Evolutionary conservation across 495 filamentous ascomycete genomes (phyloP).

Genomic region (Saxophila tyrrhenica): DNA sequence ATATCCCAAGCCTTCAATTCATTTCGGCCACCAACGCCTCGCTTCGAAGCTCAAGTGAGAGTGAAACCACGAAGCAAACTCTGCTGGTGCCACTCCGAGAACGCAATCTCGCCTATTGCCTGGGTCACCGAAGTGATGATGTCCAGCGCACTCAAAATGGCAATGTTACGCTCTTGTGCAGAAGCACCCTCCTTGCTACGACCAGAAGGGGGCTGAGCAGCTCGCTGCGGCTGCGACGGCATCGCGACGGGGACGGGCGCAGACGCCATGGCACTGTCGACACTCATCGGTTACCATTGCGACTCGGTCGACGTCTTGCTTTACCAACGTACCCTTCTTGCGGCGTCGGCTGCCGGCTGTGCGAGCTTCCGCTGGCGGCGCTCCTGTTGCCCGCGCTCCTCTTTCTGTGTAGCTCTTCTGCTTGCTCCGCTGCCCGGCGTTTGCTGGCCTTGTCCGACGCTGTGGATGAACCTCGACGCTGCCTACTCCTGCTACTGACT

Average conservation of each 20-base stretch:
- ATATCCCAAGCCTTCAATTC: not conserved
- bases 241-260: not conserved
- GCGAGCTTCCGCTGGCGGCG: not conserved
- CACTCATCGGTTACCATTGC: constrained; percentile 9
- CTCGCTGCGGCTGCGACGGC: not conserved
- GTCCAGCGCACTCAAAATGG: constrained; percentile 8
- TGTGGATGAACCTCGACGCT: not conserved
- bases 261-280: not conserved
- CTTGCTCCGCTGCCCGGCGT: constrained; percentile 8
- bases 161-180: constrained; percentile 6
- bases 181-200: not conserved
- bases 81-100: not conserved
- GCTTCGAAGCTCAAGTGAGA: not conserved
- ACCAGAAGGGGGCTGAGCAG: not conserved
- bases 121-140: constrained; percentile 8
- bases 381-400: constrained; percentile 5
- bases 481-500: constrained; percentile 4
- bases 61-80: not conserved
- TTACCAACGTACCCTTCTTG: constrained; percentile 17
- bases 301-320: not conserved
- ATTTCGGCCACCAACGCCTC: not conserved
- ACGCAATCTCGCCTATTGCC: not conserved
- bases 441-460: constrained; percentile 19
- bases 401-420: constrained; percentile 13
- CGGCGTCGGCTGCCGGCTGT: constrained; percentile 9